Evolutionary conservation across 495 filamentous ascomycete genomes (phyloP), one percentile per base, ranked within the genome.

Genomic region (Parathielavia hyrcaniae): DNA sequence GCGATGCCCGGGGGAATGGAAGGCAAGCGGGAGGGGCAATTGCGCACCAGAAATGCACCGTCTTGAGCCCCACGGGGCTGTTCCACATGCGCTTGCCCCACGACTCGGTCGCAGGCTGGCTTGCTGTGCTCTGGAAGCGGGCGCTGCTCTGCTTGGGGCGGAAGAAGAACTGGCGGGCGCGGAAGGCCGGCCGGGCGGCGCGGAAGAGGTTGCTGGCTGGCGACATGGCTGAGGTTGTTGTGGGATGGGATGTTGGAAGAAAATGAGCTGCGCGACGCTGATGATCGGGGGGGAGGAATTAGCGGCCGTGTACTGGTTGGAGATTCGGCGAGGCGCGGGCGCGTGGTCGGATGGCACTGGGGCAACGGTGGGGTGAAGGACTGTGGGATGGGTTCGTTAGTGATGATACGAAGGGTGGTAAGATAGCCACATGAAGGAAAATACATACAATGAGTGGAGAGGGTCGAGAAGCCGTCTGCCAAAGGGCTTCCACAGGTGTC

Each of bases 31-130:
- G 30, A 40, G 46, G 13, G 23, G n/a, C n/a, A 4, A 13, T 22
- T 5, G 8, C 45, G 4, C 59, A 95, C 82, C 93, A 98, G 77
- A 98, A 98, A 74, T 98, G 93, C 68, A 98, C 91, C 55, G 93
- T 98, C 84, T 96, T 95, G 36, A 95, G 69, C 30, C 91, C 91
- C 55, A 95, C 75, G 17, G 88, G 87, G 74, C 88, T 90, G 72
- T 90, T 86, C 88, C 87, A 95, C 72, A 92, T 77, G 69, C 82
- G 82, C 77, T 83, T 80, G 69, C 88, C 77, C 66, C 75, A 81
- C 71, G 85, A 76, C 63, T 83, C 70, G 59, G 74, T 72, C 16
- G 75, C 70, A 30, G 79, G 70, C 17, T 72, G 73, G 43, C 72
- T 66, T 44, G 81, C 75, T 36, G 84, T 83, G 71, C 80, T 87